Conservation (phyloP, 768 basidiomycete genomes). For the Solioccasus polychromus region DNA sequence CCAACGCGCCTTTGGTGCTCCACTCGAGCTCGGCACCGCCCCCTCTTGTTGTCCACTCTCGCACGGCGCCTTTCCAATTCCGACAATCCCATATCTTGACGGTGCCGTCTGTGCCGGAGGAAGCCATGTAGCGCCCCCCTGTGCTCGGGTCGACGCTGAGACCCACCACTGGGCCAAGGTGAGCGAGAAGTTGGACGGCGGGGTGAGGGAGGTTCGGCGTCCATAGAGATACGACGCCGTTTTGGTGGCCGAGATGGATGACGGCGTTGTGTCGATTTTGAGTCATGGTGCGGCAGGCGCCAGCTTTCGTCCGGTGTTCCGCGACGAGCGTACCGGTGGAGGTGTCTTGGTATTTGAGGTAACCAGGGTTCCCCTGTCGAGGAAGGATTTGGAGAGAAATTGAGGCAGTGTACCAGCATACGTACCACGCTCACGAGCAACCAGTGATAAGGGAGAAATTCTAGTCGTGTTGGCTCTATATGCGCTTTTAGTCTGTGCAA, state of each 20-base stretch:
- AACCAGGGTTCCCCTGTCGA: constrained; percentile 78
- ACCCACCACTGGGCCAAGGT: constrained; percentile 81
- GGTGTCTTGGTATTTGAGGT: constrained; percentile 95
- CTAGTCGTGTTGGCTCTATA: constrained; percentile 85
- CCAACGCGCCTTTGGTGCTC: constrained; percentile 82
- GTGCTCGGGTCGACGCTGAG: constrained; percentile 82
- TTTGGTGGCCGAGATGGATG: constrained; percentile 91
- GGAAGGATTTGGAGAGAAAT: not conserved
- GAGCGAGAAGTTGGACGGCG: constrained; percentile 88
- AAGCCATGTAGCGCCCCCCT: constrained; percentile 89
- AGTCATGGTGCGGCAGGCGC: constrained; percentile 78
- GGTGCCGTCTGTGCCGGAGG: constrained; percentile 79
- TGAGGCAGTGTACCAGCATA: constrained; percentile 9
- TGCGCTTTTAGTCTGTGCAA: constrained; percentile 81
- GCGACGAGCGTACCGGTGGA: constrained; percentile 86
- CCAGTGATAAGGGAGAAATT: constrained; percentile 96
- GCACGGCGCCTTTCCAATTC: constrained; percentile 88
- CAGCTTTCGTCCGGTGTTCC: constrained; percentile 88
- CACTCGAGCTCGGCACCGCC: constrained; percentile 72
- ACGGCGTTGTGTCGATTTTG: constrained; percentile 94
- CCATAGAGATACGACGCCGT: constrained; percentile 95
- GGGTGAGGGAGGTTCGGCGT: constrained; percentile 92
- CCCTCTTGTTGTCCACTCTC: constrained; percentile 74
- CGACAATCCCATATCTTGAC: constrained; percentile 98
- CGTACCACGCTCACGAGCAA: constrained; percentile 80